Evolutionary conservation across 2,329 filamentous ascomycete genomes (phyloP).

Genomic region (Magnaporthiopsis poae): DNA sequence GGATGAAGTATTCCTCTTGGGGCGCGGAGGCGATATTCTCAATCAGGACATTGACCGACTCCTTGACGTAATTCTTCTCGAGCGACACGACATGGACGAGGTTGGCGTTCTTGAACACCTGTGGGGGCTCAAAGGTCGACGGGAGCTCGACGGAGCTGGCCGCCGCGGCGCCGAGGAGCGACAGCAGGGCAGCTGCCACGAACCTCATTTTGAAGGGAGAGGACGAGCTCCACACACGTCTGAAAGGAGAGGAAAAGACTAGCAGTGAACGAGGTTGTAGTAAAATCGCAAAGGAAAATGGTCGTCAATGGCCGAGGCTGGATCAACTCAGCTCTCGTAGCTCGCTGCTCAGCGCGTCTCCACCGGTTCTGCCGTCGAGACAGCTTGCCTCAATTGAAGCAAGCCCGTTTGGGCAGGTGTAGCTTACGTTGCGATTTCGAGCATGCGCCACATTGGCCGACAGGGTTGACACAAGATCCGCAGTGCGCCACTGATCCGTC

Average conservation of each 20-base stretch:
- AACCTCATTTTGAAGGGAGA: conserved; percentile 33
- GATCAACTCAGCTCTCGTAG: neutral
- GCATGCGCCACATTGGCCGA: conserved; percentile 5
- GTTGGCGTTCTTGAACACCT: conserved; percentile 89
- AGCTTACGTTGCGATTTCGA: conserved; percentile 9
- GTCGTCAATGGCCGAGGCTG: neutral
- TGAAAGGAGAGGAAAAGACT: conserved; percentile 12
- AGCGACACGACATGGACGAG: conserved; percentile 81
- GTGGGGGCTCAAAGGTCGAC: conserved; percentile 68
- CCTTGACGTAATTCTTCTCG: conserved; percentile 84
- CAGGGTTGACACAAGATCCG: neutral
- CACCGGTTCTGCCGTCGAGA: conserved; percentile 5
- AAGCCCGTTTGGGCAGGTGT: neutral
- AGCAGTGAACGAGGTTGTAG: neutral
- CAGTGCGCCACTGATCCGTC: too few relatives aligned
- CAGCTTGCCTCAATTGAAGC: conserved; percentile 8
- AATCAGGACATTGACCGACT: conserved; percentile 86
- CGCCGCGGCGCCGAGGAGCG: conserved; percentile 37
- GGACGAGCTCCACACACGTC: conserved; percentile 8
- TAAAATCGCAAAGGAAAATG: neutral
- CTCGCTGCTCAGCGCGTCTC: neutral
- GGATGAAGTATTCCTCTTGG: conserved; percentile 83
- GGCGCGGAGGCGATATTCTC: conserved; percentile 73
- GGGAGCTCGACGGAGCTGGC: conserved; percentile 39
- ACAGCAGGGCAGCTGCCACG: conserved; percentile 44